Percentiles rank a stretch among this genome's conserved stretches.
These are phyloP conservation scores for Lepraria neglecta DNA, from an alignment of 495 filamentous ascomycete genomes.

Conservation along the genomic window DNA sequence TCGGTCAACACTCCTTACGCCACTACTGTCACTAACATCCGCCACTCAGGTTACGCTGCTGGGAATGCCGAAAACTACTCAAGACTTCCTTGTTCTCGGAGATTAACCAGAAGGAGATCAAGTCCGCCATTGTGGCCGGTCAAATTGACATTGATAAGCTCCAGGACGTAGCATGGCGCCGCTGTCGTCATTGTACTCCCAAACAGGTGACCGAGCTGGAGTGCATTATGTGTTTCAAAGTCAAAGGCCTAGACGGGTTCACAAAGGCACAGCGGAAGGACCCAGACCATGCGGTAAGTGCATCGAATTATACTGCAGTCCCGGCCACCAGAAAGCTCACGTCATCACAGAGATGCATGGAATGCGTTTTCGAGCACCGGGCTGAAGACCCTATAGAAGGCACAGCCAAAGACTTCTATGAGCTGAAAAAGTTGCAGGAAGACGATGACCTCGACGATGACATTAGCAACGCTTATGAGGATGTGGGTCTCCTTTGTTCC, in stretches of 20 bases:
- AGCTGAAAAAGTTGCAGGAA: neutral
- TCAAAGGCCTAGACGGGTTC: slow-evolving; percentile 47
- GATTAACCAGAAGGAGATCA: slow-evolving; percentile 38
- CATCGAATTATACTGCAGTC: neutral
- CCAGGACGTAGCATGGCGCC: slow-evolving; percentile 18
- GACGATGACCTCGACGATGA: neutral
- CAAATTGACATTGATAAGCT: slow-evolving; percentile 15
- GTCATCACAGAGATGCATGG: slow-evolving; percentile 45
- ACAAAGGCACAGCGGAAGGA: slow-evolving; percentile 50
- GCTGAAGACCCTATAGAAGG: slow-evolving; percentile 1
- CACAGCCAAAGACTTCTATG: neutral
- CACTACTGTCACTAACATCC: neutral
- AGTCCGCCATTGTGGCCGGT: slow-evolving; percentile 27
- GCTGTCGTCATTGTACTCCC: slow-evolving; percentile 30
- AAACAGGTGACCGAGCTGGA: slow-evolving; percentile 34
- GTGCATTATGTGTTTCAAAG: slow-evolving; percentile 42
- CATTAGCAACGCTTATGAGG: slow-evolving; percentile 3
- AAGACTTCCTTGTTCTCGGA: slow-evolving; percentile 40
- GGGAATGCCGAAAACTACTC: slow-evolving; percentile 41
- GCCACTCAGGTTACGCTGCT: slow-evolving; percentile 43
- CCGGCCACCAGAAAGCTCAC: slow-evolving; percentile 19
- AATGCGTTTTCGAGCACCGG: slow-evolving; percentile 42
- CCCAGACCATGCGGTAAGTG: slow-evolving; percentile 44
- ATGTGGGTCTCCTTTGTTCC: neutral
- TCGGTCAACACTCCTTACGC: neutral